These are phyloP conservation scores for Tephrocybe rancida DNA, from an alignment of 768 basidiomycete genomes.

Conservation along the genomic window DNA sequence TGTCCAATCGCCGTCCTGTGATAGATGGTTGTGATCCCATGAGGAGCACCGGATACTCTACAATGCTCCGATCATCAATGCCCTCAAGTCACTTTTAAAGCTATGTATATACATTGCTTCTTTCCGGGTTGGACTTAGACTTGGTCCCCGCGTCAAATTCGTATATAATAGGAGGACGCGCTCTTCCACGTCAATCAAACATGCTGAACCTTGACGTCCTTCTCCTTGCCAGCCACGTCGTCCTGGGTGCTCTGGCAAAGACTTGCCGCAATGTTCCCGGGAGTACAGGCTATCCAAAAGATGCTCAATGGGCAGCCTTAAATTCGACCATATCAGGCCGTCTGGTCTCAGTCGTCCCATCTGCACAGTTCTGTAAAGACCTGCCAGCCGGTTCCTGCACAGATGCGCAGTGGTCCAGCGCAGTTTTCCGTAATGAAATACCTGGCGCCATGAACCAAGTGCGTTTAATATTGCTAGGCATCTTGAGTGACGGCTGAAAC, in stretches of 20 bases:
- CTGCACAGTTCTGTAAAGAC: constrained; percentile 21
- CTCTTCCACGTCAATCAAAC: neutral
- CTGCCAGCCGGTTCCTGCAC: constrained; percentile 2
- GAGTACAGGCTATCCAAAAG: constrained; percentile 19
- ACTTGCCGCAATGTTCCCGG: constrained; percentile 25
- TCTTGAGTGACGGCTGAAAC: neutral
- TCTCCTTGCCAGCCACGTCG: neutral
- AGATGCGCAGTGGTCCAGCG: constrained; percentile 17
- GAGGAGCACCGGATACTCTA: too few relatives aligned
- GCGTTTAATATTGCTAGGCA: neutral
- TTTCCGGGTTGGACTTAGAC: too few relatives aligned
- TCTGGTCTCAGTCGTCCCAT: constrained; percentile 22
- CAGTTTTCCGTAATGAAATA: constrained; percentile 18
- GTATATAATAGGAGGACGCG: neutral
- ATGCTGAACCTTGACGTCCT: neutral
- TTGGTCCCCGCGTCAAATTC: too few relatives aligned
- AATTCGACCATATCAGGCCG: constrained; percentile 24
- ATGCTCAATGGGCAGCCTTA: constrained; percentile 18
- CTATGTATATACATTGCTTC: too few relatives aligned
- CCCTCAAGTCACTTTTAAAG: too few relatives aligned
- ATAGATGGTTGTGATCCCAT: neutral
- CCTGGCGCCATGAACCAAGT: constrained; percentile 24
- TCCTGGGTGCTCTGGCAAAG: neutral
- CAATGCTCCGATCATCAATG: too few relatives aligned
- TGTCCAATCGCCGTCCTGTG: too few relatives aligned